phyloP scores from a whole-genome alignment of 2,329 filamentous ascomycete genomes.

The Xylogone sp. region DNA sequence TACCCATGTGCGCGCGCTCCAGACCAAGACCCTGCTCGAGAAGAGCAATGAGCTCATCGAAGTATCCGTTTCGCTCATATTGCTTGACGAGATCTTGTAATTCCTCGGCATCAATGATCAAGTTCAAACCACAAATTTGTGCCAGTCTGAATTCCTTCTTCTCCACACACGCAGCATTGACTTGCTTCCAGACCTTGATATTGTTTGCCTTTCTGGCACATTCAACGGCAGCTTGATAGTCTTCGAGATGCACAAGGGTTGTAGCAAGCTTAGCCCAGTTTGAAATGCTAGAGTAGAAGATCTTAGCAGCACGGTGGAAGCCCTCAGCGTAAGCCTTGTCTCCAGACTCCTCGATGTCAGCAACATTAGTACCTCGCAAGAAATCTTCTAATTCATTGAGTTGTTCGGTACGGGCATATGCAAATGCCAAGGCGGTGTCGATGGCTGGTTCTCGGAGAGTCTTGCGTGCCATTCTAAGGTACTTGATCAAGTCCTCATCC shows the following conservation, averaged over 20 bases:
- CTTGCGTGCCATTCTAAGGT: slow-evolving; percentile 94
- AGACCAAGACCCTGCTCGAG: slow-evolving; percentile 93
- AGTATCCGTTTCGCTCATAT: slow-evolving; percentile 96
- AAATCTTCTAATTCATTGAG: slow-evolving; percentile 95
- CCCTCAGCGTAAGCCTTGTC: slow-evolving; percentile 97
- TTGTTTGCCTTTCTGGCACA: slow-evolving; percentile 98
- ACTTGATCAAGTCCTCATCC: slow-evolving; percentile 96
- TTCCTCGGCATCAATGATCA: slow-evolving; percentile 97
- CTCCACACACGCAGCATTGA: slow-evolving; percentile 89
- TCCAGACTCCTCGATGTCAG: slow-evolving; percentile 92
- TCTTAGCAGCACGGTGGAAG: slow-evolving; percentile 93
- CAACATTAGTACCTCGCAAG: slow-evolving; percentile 86
- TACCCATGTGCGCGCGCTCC: slow-evolving; percentile 90
- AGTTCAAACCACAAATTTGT: slow-evolving; percentile 96
- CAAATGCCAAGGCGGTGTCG: slow-evolving; percentile 91
- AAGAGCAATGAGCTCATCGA: slow-evolving; percentile 92
- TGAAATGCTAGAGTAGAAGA: slow-evolving; percentile 96
- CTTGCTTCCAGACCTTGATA: slow-evolving; percentile 98
- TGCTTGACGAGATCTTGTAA: slow-evolving; percentile 89
- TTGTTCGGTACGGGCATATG: slow-evolving; percentile 87
- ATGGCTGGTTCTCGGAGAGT: slow-evolving; percentile 90
- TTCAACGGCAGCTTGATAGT: slow-evolving; percentile 97
- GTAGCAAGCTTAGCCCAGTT: slow-evolving; percentile 99
- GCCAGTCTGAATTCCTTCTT: slow-evolving; percentile 99
- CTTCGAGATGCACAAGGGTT: slow-evolving; percentile 91